A percentile compares a stretch with the other conserved stretches of the same genome.
Evolutionary conservation across 2,329 filamentous ascomycete genomes (phyloP).

Genomic region (Aspergillus brunneoviolaceus): DNA sequence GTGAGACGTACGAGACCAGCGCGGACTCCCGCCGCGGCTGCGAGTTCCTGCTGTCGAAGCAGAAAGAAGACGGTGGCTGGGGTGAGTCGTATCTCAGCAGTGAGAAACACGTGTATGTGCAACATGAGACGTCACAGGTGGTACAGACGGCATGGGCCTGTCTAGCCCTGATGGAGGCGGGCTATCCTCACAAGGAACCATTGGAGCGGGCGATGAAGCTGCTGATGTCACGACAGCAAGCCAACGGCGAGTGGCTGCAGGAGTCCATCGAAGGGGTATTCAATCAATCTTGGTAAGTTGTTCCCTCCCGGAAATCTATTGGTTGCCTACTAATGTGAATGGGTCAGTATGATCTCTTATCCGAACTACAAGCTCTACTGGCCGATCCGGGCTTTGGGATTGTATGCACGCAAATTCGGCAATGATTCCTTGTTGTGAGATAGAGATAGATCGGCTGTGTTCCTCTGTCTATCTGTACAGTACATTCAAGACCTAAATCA

Average conservation of each 20-base stretch:
- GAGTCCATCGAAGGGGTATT: slow-evolving; percentile 98
- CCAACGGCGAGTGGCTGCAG: slow-evolving; percentile 91
- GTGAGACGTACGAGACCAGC: slow-evolving; percentile 77
- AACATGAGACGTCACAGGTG: slow-evolving; percentile 80
- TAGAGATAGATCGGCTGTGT: not conserved
- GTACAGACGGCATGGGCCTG: slow-evolving; percentile 93
- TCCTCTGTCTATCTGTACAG: too few relatives aligned
- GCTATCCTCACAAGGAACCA: slow-evolving; percentile 71
- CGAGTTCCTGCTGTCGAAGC: slow-evolving; percentile 79
- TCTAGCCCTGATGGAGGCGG: slow-evolving; percentile 77
- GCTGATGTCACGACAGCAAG: slow-evolving; percentile 79
- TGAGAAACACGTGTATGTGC: slow-evolving; percentile 71
- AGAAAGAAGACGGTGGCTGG: slow-evolving; percentile 90
- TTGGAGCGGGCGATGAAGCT: slow-evolving; percentile 73
- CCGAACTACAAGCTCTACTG: slow-evolving; percentile 99
- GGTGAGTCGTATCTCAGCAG: slow-evolving; percentile 90
- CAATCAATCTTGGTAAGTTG: slow-evolving; percentile 82
- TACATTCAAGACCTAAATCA: too few relatives aligned
- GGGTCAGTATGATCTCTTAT: slow-evolving; percentile 85
- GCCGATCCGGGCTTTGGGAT: slow-evolving; percentile 86
- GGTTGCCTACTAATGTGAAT: slow-evolving; percentile 9
- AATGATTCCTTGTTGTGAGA: slow-evolving; percentile 54
- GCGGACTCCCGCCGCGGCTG: slow-evolving; percentile 71
- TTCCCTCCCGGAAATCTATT: slow-evolving; percentile 23
- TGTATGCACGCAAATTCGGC: slow-evolving; percentile 75